These are phyloP conservation scores for Mimosa bimucronata DNA, from an alignment of 306 rosid genomes.

Conservation along the genomic window DNA sequence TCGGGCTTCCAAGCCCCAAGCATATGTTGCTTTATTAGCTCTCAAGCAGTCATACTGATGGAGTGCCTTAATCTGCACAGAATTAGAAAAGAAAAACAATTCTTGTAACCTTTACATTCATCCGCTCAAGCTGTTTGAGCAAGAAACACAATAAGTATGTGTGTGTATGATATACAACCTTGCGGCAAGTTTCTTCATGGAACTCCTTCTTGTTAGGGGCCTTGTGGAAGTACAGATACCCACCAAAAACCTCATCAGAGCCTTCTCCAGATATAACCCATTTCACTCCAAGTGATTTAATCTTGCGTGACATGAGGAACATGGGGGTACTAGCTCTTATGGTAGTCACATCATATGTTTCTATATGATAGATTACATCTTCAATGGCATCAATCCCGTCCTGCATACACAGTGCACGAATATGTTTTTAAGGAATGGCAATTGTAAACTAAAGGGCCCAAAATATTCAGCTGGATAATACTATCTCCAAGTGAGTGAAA, in stretches of 20 bases:
- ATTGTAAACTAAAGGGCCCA: neutral
- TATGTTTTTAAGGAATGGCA: neutral
- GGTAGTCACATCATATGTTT: conserved; percentile 94
- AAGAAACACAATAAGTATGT: conserved; percentile 12
- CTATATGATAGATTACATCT: conserved; percentile 90
- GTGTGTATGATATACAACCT: conserved; percentile 47
- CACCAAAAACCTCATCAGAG: conserved; percentile 94
- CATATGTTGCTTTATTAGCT: conserved; percentile 91
- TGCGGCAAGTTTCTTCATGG: conserved; percentile 90
- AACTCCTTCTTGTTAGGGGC: conserved; percentile 98
- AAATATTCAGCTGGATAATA: neutral
- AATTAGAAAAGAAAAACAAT: neutral
- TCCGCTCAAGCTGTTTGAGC: neutral
- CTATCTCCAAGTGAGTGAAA: neutral
- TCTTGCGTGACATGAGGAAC: conserved; percentile 96
- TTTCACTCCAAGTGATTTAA: conserved; percentile 94
- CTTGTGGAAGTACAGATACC: conserved; percentile 94
- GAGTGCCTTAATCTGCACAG: conserved; percentile 85
- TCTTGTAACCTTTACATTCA: conserved; percentile 5
- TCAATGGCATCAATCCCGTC: conserved; percentile 98
- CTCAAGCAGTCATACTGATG: conserved; percentile 85
- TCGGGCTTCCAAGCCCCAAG: conserved; percentile 96
- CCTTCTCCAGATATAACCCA: conserved; percentile 99
- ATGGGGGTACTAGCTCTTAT: conserved; percentile 97
- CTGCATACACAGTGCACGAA: conserved; percentile 42